These are phyloP conservation scores for Sordariomycetes sp. DNA, from an alignment of 2,329 filamentous ascomycete genomes.

Conservation along the genomic window DNA sequence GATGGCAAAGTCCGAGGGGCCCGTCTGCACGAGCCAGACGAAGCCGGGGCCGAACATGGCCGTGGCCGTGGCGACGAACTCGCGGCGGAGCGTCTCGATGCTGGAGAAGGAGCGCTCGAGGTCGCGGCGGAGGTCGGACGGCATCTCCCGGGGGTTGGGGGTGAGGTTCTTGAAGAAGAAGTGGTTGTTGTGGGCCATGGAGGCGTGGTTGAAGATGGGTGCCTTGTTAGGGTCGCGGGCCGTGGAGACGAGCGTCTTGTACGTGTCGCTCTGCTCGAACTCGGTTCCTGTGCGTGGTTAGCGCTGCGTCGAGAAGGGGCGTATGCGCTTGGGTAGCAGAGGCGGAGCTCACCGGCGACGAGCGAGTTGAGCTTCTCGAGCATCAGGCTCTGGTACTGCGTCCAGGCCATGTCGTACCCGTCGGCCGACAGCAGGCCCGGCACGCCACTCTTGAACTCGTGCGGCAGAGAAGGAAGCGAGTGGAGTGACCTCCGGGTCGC, in stretches of 20 bases:
- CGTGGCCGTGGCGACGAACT: slow-evolving; percentile 68
- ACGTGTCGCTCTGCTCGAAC: slow-evolving; percentile 45
- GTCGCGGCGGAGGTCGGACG: slow-evolving; percentile 36
- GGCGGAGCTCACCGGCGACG: slow-evolving; percentile 48
- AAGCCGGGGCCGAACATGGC: slow-evolving; percentile 96
- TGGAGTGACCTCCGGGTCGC: slow-evolving; percentile 20
- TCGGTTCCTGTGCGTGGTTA: slow-evolving; percentile 38
- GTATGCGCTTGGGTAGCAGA: neutral
- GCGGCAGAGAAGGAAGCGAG: slow-evolving; percentile 28
- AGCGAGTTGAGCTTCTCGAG: slow-evolving; percentile 64
- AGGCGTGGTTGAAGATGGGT: slow-evolving; percentile 86
- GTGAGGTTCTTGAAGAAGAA: slow-evolving; percentile 59
- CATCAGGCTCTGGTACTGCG: slow-evolving; percentile 63
- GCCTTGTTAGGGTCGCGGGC: slow-evolving; percentile 70
- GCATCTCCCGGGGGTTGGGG: slow-evolving; percentile 35
- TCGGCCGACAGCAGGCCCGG: slow-evolving; percentile 56
- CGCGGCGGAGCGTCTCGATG: slow-evolving; percentile 65
- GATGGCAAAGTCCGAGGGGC: slow-evolving; percentile 44
- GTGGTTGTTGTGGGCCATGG: slow-evolving; percentile 85
- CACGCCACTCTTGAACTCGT: slow-evolving; percentile 39
- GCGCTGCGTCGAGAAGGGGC: neutral
- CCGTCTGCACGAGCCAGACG: slow-evolving; percentile 74
- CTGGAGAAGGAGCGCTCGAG: slow-evolving; percentile 67
- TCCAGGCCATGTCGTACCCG: slow-evolving; percentile 68
- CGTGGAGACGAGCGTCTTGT: slow-evolving; percentile 58